These are phyloP conservation scores for Passiflora organensis DNA, from an alignment of 345 rosid genomes.

Conservation along the genomic window DNA sequence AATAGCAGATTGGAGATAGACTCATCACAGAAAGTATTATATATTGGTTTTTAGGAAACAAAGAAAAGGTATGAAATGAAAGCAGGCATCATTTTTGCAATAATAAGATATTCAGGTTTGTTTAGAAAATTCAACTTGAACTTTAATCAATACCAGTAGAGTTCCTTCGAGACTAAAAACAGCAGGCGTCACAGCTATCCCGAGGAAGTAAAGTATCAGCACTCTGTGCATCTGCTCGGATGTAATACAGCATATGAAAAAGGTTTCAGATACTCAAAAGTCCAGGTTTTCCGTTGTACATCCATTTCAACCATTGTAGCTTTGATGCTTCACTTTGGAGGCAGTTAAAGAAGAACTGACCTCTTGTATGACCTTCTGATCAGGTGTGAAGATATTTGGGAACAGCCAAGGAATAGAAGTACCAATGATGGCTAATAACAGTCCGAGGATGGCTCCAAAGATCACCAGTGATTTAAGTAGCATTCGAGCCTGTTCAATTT, in stretches of 20 bases:
- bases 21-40: too few species aligned
- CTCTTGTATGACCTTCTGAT: slow-evolving; percentile 51
- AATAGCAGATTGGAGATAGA: neutral
- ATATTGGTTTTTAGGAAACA: too few species aligned
- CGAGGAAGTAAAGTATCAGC: slow-evolving; percentile 59
- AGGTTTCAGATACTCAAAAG: neutral
- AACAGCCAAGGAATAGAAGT: slow-evolving; percentile 59
- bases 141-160: slow-evolving; percentile 45
- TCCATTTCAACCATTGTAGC: neutral
- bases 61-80: too few species aligned
- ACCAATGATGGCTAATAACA: slow-evolving; percentile 48
- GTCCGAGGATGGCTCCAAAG: slow-evolving; percentile 61
- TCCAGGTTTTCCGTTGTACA: neutral
- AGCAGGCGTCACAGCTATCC: slow-evolving; percentile 57
- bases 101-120: too few species aligned
- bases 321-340: neutral
- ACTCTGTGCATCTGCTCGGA: slow-evolving; percentile 77
- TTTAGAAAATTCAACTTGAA: neutral
- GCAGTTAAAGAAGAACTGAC: slow-evolving; percentile 27
- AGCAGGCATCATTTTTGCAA: too few species aligned
- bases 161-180: slow-evolving; percentile 86
- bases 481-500: slow-evolving; percentile 61
- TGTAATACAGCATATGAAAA: slow-evolving; percentile 1
- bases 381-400: slow-evolving; percentile 68
- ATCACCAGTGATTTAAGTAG: slow-evolving; percentile 71